Base-by-base conservation (phyloP, 768 basidiomycete genomes). In the Collybia sordida region DNA sequence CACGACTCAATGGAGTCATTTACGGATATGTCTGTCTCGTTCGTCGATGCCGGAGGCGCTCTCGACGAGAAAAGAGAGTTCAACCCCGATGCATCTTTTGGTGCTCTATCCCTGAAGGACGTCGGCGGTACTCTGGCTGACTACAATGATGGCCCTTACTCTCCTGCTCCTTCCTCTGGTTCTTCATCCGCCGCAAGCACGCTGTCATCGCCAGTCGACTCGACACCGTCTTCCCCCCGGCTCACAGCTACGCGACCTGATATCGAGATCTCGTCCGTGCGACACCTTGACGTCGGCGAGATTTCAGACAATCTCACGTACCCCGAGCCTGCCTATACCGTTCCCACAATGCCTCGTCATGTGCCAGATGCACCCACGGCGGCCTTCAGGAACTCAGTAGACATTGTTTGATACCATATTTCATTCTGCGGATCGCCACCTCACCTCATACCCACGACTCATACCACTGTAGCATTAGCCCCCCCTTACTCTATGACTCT, bases 1-100 rank as follows among this genome's bases (percentile, higher is more conserved):
- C 77, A 71, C 45, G 76, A 77, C 50, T 80, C 80, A 4, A 49
- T 79, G 14, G 66, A 70, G 34, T 83, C 81, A 0, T 71, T 78
- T 61, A 73, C 75, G 24, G 69, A 72, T 51, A 60, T 77, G 44
- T 77, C 77, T 12, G 57, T 59, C 15, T 69, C 67, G 6, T 63
- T 74, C 59, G 64, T 53, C 6, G 78, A 75, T 35, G 71, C 67
- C n/a, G 69, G 69, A 14, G 69, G 70, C 11, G 57, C 65, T 36
- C 55, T 75, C 22, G 58, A 61, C 40, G 65, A 70, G 46, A 71
- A 72, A 47, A 59, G 69, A 25, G 50, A 51, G 1, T 67, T 67
- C 54, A 59, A 60, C 1, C 66, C 69, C 15, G 66, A 64, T n/a
- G 51, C 68, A 3, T 70, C 73, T 0, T 74, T 69, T 47, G 68